Evolutionary conservation across 345 rosid genomes (phyloP).

Genomic region (Moringa oleifera): DNA sequence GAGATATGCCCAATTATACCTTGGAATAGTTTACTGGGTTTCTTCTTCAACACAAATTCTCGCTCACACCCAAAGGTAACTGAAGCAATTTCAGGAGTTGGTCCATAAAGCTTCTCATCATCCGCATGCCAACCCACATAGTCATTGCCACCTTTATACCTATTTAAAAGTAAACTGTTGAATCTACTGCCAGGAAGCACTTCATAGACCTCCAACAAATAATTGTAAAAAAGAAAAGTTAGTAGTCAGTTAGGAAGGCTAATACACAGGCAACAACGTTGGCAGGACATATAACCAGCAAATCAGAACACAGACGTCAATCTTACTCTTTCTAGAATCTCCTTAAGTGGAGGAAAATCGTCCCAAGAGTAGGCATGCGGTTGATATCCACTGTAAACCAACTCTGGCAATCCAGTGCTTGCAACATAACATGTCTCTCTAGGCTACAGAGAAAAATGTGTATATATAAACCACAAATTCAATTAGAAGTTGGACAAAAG

Average conservation of each 20-base stretch:
- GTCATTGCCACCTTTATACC: slow-evolving; percentile 70
- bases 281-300: not conserved
- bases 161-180: slow-evolving; percentile 80
- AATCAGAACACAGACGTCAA: not conserved
- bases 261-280: not conserved
- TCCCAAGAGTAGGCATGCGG: slow-evolving; percentile 76
- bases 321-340: slow-evolving; percentile 61
- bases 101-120: slow-evolving; percentile 74
- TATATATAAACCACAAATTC: not conserved
- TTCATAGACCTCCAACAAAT: slow-evolving; percentile 50
- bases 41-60: slow-evolving; percentile 72
- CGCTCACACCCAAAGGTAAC: slow-evolving; percentile 89
- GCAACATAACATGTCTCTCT: slow-evolving; percentile 84
- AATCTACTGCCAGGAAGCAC: slow-evolving; percentile 73
- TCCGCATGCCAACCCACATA: slow-evolving; percentile 91
- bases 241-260: not conserved
- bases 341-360: slow-evolving; percentile 77
- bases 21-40: slow-evolving; percentile 32
- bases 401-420: slow-evolving; percentile 48
- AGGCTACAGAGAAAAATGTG: slow-evolving; percentile 45
- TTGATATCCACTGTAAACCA: slow-evolving; percentile 63
- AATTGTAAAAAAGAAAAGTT: slow-evolving; percentile 5
- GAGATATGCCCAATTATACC: slow-evolving; percentile 26
- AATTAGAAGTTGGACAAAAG: not conserved
- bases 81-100: slow-evolving; percentile 70